phyloP scores from a whole-genome alignment of 345 rosid genomes.

The Boechera divaricarpa region DNA sequence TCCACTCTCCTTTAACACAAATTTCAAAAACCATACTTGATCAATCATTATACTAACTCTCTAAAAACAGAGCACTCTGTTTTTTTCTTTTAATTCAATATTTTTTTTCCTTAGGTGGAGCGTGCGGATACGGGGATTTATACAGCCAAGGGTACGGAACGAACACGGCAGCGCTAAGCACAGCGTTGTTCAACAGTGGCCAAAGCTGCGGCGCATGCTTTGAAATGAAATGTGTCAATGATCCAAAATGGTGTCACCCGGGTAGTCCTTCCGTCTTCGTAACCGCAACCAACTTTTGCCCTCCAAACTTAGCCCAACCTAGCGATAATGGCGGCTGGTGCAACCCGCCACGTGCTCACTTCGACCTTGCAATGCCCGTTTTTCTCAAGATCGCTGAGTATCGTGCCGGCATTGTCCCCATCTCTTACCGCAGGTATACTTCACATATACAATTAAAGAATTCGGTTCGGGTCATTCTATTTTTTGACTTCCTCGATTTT shows the following conservation, averaged over 20 bases:
- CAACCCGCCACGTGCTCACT: conserved; percentile 72
- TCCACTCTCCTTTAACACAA: background rate
- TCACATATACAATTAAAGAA: background rate
- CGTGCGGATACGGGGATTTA: conserved; percentile 75
- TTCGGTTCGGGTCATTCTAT: no score
- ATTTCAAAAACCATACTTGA: background rate
- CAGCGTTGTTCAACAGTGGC: conserved; percentile 73
- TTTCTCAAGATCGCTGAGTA: conserved; percentile 59
- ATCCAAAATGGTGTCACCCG: conserved; percentile 71
- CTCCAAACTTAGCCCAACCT: conserved; percentile 55
- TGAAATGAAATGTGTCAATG: conserved; percentile 67
- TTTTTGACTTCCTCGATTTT: no score
- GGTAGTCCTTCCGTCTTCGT: conserved; percentile 69
- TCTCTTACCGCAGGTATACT: conserved; percentile 51
- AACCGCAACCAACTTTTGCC: conserved; percentile 80
- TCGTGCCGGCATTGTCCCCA: conserved; percentile 78
- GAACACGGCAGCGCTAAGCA: conserved; percentile 82
- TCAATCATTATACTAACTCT: background rate
- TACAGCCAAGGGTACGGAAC: conserved; percentile 82
- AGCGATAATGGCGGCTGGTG: conserved; percentile 89
- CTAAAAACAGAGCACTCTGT: conserved; percentile 37
- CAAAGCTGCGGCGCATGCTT: conserved; percentile 72
- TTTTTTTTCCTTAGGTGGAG: conserved; percentile 53
- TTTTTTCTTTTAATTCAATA: background rate
- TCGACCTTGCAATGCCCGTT: conserved; percentile 51